Conservation (phyloP, 2,329 filamentous ascomycete species). For the Trichoderma harzianum region DNA sequence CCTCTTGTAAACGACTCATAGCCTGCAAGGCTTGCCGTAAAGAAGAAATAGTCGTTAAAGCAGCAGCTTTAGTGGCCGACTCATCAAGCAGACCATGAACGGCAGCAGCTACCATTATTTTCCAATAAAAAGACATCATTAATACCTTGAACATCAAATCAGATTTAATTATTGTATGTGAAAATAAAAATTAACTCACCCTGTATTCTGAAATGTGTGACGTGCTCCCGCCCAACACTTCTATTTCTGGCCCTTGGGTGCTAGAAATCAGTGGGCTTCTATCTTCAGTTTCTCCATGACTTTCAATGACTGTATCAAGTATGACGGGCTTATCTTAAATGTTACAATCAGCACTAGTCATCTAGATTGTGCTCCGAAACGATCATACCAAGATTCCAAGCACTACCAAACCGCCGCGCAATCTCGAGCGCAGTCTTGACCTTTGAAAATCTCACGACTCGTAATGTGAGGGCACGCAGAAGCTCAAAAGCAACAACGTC, state of each 20-base stretch:
- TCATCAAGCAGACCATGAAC: neutral
- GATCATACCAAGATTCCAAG: neutral
- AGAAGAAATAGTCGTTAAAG: neutral
- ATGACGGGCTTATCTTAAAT: neutral
- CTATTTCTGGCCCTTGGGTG: neutral
- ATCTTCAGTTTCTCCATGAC: neutral
- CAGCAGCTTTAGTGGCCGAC: neutral
- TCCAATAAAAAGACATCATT: neutral
- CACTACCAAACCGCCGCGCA: neutral
- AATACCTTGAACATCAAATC: neutral
- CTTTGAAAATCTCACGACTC: neutral
- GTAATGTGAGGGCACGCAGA: neutral
- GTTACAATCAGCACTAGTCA: neutral
- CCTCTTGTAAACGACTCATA: neutral
- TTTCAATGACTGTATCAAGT: neutral
- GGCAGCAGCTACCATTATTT: neutral
- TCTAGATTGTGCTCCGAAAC: neutral
- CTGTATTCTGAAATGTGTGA: neutral
- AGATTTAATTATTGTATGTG: neutral
- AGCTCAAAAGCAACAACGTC: neutral
- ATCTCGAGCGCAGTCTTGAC: neutral
- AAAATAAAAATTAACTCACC: neutral
- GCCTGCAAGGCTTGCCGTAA: neutral
- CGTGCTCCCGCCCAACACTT: neutral
- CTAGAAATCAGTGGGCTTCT: neutral